These are phyloP conservation scores for Begonia masoniana DNA, from an alignment of 306 rosid species.

Conservation along the genomic window DNA sequence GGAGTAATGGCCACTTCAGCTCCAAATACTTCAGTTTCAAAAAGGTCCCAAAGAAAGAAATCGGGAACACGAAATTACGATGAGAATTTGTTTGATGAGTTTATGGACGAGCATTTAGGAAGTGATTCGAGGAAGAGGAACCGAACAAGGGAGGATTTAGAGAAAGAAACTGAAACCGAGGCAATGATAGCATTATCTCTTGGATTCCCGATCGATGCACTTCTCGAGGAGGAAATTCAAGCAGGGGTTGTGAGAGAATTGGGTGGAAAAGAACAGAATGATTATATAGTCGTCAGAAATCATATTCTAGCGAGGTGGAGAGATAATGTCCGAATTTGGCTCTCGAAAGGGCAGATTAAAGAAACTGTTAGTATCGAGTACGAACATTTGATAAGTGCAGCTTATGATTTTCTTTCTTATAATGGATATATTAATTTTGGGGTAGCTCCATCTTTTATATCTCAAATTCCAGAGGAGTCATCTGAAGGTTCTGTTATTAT, in stretches of 20 bases:
- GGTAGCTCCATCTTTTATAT: conserved; percentile 48
- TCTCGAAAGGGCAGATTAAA: conserved; percentile 52
- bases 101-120: conserved; percentile 60
- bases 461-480: conserved; percentile 47
- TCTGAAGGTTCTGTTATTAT: conserved; percentile 58
- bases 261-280: conserved; percentile 91
- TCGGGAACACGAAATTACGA: conserved; percentile 40
- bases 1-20: conserved; percentile 38
- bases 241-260: conserved; percentile 67
- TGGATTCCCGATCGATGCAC: conserved; percentile 74
- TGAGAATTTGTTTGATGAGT: conserved; percentile 72
- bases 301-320: conserved; percentile 90
- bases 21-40: conserved; percentile 33
- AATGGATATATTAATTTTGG: conserved; percentile 90
- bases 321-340: conserved; percentile 63
- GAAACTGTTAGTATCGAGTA: conserved; percentile 72
- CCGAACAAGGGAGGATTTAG: conserved; percentile 45
- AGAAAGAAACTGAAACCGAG: conserved; percentile 85
- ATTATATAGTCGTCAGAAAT: conserved; percentile 82
- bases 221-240: conserved; percentile 64
- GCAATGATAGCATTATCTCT: conserved; percentile 86
- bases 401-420: conserved; percentile 59
- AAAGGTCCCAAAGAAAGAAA: conserved; percentile 60
- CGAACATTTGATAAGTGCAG: conserved; percentile 63
- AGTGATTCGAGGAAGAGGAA: conserved; percentile 45